Evolutionary conservation across 2,329 filamentous ascomycete genomes (phyloP).

Genomic region (Colletotrichum sp.): DNA sequence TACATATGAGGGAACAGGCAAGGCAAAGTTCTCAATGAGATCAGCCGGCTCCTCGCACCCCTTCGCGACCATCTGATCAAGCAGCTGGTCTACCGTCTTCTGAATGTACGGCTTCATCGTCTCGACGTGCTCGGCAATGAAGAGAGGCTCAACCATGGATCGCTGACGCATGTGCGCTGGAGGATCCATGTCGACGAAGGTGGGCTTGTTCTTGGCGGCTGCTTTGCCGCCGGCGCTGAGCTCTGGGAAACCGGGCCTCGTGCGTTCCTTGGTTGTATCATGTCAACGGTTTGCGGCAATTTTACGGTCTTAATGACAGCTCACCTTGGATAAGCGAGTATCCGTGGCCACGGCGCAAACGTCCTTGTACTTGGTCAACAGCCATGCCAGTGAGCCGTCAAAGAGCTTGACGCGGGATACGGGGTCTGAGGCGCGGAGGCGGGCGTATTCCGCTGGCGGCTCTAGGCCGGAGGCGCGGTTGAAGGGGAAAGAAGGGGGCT

Average conservation of each 20-base stretch:
- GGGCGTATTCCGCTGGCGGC: conserved; percentile 48
- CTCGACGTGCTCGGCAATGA: conserved; percentile 42
- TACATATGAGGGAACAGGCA: conserved; percentile 53
- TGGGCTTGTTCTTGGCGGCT: conserved; percentile 53
- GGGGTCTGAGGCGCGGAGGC: conserved; percentile 44
- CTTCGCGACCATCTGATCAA: conserved; percentile 41
- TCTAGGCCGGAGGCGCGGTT: conserved; percentile 40
- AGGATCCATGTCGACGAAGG: conserved; percentile 56
- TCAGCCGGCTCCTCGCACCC: conserved; percentile 45
- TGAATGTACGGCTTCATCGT: conserved; percentile 49
- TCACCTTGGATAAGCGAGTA: conserved; percentile 49
- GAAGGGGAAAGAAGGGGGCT: conserved; percentile 41
- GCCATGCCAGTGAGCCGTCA: conserved; percentile 51
- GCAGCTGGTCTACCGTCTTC: conserved; percentile 46
- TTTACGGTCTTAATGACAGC: rapidly evolving
- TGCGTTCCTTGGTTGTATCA: conserved; percentile 34
- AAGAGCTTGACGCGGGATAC: conserved; percentile 50
- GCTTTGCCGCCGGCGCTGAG: conserved; percentile 49
- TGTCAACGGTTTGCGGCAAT: not conserved
- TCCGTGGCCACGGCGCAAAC: conserved; percentile 49
- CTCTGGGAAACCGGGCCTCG: conserved; percentile 50
- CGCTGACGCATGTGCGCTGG: conserved; percentile 52
- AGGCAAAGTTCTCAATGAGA: conserved; percentile 49
- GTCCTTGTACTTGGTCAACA: conserved; percentile 52
- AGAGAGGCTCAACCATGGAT: conserved; percentile 50